Base-by-base conservation (phyloP, 495 filamentous ascomycete species). In the Lophiostoma macrostomum region DNA sequence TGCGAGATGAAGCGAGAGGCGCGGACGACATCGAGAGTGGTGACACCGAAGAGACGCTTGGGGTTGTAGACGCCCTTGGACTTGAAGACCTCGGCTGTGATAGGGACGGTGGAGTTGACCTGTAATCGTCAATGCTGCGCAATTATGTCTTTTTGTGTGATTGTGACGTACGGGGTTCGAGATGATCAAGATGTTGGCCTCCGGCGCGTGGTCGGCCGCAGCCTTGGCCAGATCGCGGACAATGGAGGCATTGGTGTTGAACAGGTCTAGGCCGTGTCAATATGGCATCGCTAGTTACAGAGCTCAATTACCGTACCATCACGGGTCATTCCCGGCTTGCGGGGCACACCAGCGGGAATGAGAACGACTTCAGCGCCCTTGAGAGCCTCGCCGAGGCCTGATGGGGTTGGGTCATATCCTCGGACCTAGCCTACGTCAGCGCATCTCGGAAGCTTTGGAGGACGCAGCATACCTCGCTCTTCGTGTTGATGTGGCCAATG, bases 221-320 rank as follows among this genome's bases (percentile, higher is more conserved):
- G 90, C 90, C 83, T 98, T 96, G 71, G 93, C 91, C 55, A 98
- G 84, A 75, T 97, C 93, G 56, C 93, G 93, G 70, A 98, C 93
- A 68, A 98, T 98, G 60, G 90, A 95, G 72, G 94, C 93, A 73
- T 98, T 98, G 80, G 91, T 98, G 80, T 98, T 98, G 88, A 98
- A 98, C 48, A 98, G 87, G 69, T 98, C 90, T 84, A 39, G 23
- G 20, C 22, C 1, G 22, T 22, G 23, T 56, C 29, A 38, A 32
- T 16, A 18, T 14, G 37, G 44, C 19, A 32, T 16, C 22, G 11
- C 2, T 16, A 11, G 13, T 24, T 35, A 20, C 19, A 20, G 12
- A 32, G n/a, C 20, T 49, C 29, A 16, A 20, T 25, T 5, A 18
- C 27, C 65, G 25, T 75, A 84, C 82, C 85, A 76, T 97, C 93